Base-by-base conservation (phyloP, 192 early-diverging fungal species). In the Ambispora gerdemannii region DNA sequence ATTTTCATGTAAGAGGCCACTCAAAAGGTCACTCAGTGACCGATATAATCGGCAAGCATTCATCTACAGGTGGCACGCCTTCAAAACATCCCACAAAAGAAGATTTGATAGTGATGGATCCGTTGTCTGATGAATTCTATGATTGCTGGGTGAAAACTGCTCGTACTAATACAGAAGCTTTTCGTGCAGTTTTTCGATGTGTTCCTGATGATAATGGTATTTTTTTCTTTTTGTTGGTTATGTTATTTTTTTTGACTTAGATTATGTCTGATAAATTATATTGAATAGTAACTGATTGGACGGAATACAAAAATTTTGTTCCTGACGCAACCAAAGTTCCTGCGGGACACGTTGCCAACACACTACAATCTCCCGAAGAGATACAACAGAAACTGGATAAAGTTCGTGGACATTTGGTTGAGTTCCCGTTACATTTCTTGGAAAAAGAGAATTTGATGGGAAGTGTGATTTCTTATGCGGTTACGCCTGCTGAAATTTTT, bases 121-220 rank as follows among this genome's bases (percentile, higher is more conserved):
- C 94, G 20, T 71, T 93, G 0, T 82, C 84, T 4, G 83, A 87
- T 51, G 76, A 74, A 20, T 95, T 91, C 66, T 85, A 83, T 52
- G 38, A 80, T 30, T 62, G 83, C 1, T 68, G 86, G 50, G 92
- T 88, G 91, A 76, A 67, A 38, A 88, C 82, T 0, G 91, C 92
- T 2, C 62, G 73, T 3, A 79, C 34, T 2, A 96, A 96, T 67
- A 90, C 89, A 17, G 50, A 71, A 47, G 76, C 87, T 0, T 93
- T 88, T 74, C 79, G 92, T 19, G 86, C 90, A 1, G 83, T 94
- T 10, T 96, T 95, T 75, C 82, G 84, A 7, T 92, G 91, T 77
- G 87, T 96, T 19, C 94, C 93, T 4, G 92, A 95, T 75, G 88
- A 95, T 47, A 89, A 90, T 0, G 82, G 90, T 32, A 78, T 80